Evolutionary conservation across 2,329 filamentous ascomycete species (phyloP).

Genomic region (Claviceps sp.): DNA sequence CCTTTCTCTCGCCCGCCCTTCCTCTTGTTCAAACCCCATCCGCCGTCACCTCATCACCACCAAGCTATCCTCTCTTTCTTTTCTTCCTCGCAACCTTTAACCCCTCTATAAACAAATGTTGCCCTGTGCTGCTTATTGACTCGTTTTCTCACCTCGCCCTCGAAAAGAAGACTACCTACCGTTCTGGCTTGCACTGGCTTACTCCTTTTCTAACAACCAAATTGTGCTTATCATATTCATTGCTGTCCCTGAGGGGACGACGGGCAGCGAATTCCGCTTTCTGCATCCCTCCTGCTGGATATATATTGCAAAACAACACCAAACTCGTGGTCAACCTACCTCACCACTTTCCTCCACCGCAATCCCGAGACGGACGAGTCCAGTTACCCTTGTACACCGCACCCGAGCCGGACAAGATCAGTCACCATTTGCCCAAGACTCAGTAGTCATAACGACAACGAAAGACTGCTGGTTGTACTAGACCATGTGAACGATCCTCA

Average conservation of each 20-base stretch:
- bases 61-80: not conserved
- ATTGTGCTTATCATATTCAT: constrained; percentile 8
- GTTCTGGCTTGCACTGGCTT: constrained; percentile 6
- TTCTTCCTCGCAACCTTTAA: not conserved
- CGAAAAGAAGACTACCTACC: too few species aligned
- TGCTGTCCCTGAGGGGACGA: constrained; percentile 11
- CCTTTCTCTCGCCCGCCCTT: constrained; percentile 1
- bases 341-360: too few species aligned
- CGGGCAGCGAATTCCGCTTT: constrained; percentile 9
- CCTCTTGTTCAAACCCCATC: not conserved
- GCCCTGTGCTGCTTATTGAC: constrained; percentile 10
- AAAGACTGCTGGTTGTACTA: not conserved
- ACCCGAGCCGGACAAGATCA: too few species aligned
- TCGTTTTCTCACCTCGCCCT: not conserved
- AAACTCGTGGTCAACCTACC: too few species aligned
- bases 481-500: constrained; percentile 1
- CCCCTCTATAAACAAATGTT: constrained; percentile 3
- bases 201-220: constrained; percentile 5
- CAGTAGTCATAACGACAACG: constrained; percentile 4
- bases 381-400: too few species aligned
- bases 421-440: not conserved
- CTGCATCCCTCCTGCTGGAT: constrained; percentile 4
- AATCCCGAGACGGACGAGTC: too few species aligned
- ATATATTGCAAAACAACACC: too few species aligned
- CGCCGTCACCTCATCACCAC: not conserved